A percentile compares a stretch with the other conserved stretches of the same genome.
phyloP scores from a whole-genome alignment of 2,329 filamentous ascomycete genomes.

The Sclerotinia subarctica region DNA sequence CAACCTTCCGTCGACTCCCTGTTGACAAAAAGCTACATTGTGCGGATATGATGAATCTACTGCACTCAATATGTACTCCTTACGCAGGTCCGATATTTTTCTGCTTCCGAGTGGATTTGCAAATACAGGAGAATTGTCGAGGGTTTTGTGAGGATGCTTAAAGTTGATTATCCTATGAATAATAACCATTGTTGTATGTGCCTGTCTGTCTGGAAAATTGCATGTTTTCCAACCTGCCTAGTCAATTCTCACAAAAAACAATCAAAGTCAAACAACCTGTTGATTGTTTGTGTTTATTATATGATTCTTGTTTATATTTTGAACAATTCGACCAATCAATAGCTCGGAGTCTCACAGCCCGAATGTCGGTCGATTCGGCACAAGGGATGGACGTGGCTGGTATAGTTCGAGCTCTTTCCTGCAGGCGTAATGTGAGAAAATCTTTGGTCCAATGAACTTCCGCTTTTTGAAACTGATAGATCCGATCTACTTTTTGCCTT shows the following conservation, averaged over 20 bases:
- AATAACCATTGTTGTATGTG: not conserved
- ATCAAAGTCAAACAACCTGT: not conserved
- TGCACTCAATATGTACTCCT: constrained; percentile 9
- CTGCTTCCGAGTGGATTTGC: constrained; percentile 7
- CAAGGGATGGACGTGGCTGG: constrained; percentile 15
- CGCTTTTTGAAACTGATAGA: constrained; percentile 2
- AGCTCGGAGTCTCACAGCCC: not conserved
- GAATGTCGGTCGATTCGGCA: constrained; percentile 12
- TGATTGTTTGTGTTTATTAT: not conserved
- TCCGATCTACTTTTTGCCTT: constrained; percentile 14
- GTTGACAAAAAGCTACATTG: not conserved
- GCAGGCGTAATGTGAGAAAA: constrained; percentile 8
- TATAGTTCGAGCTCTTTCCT: constrained; percentile 14
- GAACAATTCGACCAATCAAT: not conserved
- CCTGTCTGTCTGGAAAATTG: not conserved
- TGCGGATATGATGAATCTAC: not conserved
- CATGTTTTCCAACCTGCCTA: not conserved
- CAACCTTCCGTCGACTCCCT: constrained; percentile 5
- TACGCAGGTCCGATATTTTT: not conserved
- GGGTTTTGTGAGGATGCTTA: not conserved
- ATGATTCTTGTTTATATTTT: constrained; percentile 4
- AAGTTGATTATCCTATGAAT: not conserved
- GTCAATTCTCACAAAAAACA: not conserved
- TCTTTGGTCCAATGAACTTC: constrained; percentile 8
- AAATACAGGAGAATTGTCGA: not conserved